phyloP scores from a whole-genome alignment of 164 flowering plant genomes.

The Macadamia tetraphylla region DNA sequence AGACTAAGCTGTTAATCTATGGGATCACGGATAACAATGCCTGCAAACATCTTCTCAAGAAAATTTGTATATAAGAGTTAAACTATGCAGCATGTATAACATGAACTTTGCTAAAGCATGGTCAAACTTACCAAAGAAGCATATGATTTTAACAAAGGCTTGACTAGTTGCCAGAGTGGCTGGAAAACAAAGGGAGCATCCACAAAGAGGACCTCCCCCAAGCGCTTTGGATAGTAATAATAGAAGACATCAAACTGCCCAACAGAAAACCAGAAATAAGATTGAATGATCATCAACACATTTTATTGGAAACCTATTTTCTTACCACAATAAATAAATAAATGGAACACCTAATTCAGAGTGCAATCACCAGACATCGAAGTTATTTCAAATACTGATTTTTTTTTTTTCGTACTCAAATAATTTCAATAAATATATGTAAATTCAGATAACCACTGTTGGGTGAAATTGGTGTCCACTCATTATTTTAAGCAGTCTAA shows the following conservation, averaged over 20 bases:
- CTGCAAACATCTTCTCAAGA: no score
- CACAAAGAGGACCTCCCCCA: slow-evolving; percentile 78
- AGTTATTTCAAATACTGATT: no score
- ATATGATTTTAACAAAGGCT: slow-evolving; percentile 71
- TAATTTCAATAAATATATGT: neutral
- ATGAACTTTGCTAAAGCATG: neutral
- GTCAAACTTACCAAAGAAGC: slow-evolving; percentile 65
- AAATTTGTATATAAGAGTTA: no score
- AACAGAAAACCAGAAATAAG: slow-evolving; percentile 6
- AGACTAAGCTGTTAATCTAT: no score
- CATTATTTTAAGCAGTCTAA: no score
- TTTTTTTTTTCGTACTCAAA: neutral
- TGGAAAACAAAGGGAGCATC: slow-evolving; percentile 78
- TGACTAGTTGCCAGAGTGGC: slow-evolving; percentile 78
- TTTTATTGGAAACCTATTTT: no score
- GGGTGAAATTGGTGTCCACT: no score
- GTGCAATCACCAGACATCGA: no score
- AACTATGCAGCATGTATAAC: neutral
- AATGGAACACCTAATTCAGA: no score
- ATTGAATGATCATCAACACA: no score
- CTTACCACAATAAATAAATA: no score
- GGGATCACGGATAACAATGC: no score
- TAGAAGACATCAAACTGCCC: slow-evolving; percentile 86
- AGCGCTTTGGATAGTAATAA: slow-evolving; percentile 73
- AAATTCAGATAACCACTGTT: neutral